Base-by-base conservation (phyloP, 2,329 filamentous ascomycete genomes). In the Colletotrichum tamarilloi region DNA sequence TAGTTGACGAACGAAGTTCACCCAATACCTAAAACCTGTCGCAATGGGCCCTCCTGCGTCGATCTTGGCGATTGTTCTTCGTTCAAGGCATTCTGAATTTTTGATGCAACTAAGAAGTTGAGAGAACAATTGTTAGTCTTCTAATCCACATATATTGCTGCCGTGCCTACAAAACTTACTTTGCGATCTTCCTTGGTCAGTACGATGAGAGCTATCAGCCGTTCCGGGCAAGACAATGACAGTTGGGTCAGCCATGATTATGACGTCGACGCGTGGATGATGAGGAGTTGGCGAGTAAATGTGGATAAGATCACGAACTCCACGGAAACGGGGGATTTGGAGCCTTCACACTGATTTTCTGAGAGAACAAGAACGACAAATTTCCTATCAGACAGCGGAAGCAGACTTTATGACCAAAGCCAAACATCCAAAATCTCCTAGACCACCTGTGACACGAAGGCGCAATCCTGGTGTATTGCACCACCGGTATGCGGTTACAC, bases 111-210 rank as follows among this genome's bases (percentile, higher is more conserved):
- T 67, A 26, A 9, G 11, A 5, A 35, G 11, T 11, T 35, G 32
- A 11, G 2, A 19, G 16, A 14, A 35, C 11, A 35, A 11, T 11
- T n/a, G 38, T 67, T 0, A 67, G n/a, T 35, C 2, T 11, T 22
- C 2, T 2, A 24, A 6, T 6, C 0, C 5, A 2, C 14, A 3
- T 22, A 16, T 0, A 3, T 1, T 5, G 9, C 12, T n/a, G 7
- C n/a, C 19, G 24, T 5, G 7, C 14, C 19, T n/a, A 11, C 2
- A 4, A 14, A 16, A 42, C 65, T 67, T 30, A 67, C 65, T 60
- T 7, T 67, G 28, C 7, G n/a, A 56, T 7, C 38, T 42, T 12
- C 53, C 55, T 8, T 59, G 55, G 11, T 26, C n/a, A 12, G 19
- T 65, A 8, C 38, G 62, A 6, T 26, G 38, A 1, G 3, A 42